Percentiles rank a stretch among this genome's conserved stretches.
Evolutionary conservation across 1,139 yeast genomes (phyloP).

Genomic region (Saccharomyces hybrid): DNA sequence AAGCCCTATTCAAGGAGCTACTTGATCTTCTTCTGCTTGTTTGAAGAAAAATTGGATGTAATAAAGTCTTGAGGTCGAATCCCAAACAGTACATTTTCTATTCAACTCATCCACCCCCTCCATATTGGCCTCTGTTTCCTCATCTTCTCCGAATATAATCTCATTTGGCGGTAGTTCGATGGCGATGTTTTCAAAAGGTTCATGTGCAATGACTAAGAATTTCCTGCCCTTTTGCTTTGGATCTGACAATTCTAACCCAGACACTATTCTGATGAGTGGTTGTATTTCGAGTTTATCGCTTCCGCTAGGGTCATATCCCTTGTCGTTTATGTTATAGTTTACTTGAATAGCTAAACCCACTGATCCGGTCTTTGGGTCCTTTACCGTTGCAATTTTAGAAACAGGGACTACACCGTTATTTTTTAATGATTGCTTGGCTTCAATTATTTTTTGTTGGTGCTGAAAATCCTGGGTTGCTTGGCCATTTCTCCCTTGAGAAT

Average conservation of each 20-base stretch:
- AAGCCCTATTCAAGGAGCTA: neutral
- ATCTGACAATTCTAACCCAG: slow-evolving; percentile 44
- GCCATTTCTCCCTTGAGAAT: slow-evolving; percentile 34
- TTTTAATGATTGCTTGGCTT: slow-evolving; percentile 19
- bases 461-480: slow-evolving; percentile 13
- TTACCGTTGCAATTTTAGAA: slow-evolving; percentile 27
- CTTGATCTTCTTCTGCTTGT: neutral
- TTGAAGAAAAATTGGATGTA: slow-evolving; percentile 24
- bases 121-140: slow-evolving; percentile 2
- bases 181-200: slow-evolving; percentile 56
- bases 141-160: slow-evolving; percentile 9
- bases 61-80: slow-evolving; percentile 12
- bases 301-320: slow-evolving; percentile 23
- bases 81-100: slow-evolving; percentile 24
- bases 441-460: slow-evolving; percentile 14
- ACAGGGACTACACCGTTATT: slow-evolving; percentile 25
- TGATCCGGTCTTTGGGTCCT: slow-evolving; percentile 34
- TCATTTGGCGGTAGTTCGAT: slow-evolving; percentile 44
- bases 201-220: slow-evolving; percentile 50
- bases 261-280: slow-evolving; percentile 50
- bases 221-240: slow-evolving; percentile 36
- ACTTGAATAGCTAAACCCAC: slow-evolving; percentile 47
- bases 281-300: slow-evolving; percentile 7
- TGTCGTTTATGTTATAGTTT: slow-evolving; percentile 33
- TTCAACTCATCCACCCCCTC: slow-evolving; percentile 21